These are phyloP conservation scores for Brettanomyces custersianus DNA, from an alignment of 805 yeast species.

Conservation along the genomic window DNA sequence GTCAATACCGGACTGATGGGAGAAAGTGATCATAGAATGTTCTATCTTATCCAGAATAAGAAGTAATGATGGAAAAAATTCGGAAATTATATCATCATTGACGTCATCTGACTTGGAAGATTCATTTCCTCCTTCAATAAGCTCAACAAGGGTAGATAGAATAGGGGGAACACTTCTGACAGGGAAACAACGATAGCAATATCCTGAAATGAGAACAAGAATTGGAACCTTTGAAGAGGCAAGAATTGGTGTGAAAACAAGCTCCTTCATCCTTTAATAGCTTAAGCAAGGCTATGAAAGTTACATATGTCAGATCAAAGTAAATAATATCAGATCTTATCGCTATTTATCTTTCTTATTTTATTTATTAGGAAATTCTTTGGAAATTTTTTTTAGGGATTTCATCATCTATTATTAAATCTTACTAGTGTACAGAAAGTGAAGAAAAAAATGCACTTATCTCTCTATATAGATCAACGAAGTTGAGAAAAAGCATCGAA, in stretches of 20 bases:
- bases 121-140: conserved; percentile 24
- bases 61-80: conserved; percentile 19
- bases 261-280: no score
- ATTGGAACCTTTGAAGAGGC: conserved; percentile 50
- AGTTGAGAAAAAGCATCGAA: conserved; percentile 70
- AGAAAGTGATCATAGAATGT: conserved; percentile 8
- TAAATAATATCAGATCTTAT: no score
- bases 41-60: conserved; percentile 14
- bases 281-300: no score
- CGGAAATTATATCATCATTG: conserved; percentile 7
- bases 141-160: conserved; percentile 32
- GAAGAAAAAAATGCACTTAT: no score
- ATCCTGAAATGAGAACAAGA: conserved; percentile 37
- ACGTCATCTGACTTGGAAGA: neutral
- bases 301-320: no score
- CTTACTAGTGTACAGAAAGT: no score
- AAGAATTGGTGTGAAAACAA: conserved; percentile 29
- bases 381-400: no score
- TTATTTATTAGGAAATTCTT: no score
- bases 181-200: conserved; percentile 34
- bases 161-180: conserved; percentile 28
- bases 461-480: no score
- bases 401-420: no score
- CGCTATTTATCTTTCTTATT: no score
- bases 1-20: conserved; percentile 2